phyloP scores from a whole-genome alignment of 1,284 basidiomycete species.

The Ustilago sp. region DNA sequence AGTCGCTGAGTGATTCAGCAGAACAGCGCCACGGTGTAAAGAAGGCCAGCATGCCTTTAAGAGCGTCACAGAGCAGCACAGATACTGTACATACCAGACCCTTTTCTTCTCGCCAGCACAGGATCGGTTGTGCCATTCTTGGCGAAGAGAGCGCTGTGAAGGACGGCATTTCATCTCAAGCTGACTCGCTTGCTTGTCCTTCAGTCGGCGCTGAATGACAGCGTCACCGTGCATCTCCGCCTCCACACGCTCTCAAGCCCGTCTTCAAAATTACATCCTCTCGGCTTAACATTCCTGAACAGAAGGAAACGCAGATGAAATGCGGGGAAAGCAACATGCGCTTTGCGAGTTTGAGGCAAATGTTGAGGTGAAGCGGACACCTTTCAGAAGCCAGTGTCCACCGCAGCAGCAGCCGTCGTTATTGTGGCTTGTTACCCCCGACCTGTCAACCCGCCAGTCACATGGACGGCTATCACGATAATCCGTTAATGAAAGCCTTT shows the following conservation, averaged over 20 bases:
- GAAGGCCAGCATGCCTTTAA: background rate
- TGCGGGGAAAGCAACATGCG: background rate
- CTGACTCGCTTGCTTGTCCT: background rate
- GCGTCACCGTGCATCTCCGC: constrained; percentile 20
- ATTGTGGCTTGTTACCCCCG: background rate
- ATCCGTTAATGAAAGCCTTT: background rate
- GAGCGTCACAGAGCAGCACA: background rate
- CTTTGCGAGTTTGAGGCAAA: too few relatives aligned
- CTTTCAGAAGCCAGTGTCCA: background rate
- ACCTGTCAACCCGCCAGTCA: background rate
- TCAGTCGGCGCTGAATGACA: background rate
- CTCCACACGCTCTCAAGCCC: constrained; percentile 1
- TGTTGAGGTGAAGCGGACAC: background rate
- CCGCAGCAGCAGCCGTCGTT: background rate
- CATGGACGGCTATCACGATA: background rate
- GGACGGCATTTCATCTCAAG: background rate
- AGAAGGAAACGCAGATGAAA: background rate
- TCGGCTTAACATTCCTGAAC: too few relatives aligned
- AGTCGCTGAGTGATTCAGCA: constrained; percentile 22
- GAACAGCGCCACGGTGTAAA: background rate
- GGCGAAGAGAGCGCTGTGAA: background rate
- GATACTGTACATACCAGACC: background rate
- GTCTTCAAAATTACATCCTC: too few relatives aligned
- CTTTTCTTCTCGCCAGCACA: background rate
- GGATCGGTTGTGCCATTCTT: background rate